Percentiles rank a stretch among this genome's conserved stretches.
These are phyloP conservation scores for Musa schizocarpa DNA, from an alignment of 176 grass and related monocot genomes.

Conservation along the genomic window DNA sequence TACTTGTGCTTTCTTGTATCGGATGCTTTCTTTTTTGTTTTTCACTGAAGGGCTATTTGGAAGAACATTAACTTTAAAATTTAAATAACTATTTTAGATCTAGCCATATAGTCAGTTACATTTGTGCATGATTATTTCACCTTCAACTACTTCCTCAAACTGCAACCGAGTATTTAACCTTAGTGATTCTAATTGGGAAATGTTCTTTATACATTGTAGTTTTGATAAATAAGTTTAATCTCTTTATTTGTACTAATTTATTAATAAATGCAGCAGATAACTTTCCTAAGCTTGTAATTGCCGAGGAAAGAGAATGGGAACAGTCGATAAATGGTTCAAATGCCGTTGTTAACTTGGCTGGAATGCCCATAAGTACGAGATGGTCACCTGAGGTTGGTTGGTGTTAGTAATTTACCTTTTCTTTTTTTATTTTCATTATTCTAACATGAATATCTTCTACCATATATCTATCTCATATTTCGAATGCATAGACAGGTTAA, in stretches of 20 bases:
- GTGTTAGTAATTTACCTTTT: background rate
- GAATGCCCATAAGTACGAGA: slow-evolving; percentile 83
- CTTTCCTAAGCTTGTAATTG: slow-evolving; percentile 55
- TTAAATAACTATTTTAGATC: no score
- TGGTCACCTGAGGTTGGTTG: slow-evolving; percentile 75
- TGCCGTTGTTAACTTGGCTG: slow-evolving; percentile 87
- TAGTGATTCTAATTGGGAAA: background rate
- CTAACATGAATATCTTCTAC: background rate
- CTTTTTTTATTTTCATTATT: background rate
- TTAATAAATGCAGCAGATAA: slow-evolving; percentile 36
- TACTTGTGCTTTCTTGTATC: background rate
- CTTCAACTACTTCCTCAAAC: background rate
- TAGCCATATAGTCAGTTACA: background rate
- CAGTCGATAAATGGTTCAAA: slow-evolving; percentile 42
- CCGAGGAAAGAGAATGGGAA: slow-evolving; percentile 64
- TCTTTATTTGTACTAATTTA: background rate
- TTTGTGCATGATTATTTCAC: background rate
- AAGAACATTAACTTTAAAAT: background rate
- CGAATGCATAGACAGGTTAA: background rate
- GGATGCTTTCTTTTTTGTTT: background rate
- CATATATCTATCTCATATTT: background rate
- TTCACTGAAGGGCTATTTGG: background rate
- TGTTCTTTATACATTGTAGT: background rate
- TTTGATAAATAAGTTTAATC: background rate
- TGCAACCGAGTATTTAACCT: background rate